Evolutionary conservation across 768 basidiomycete genomes (phyloP), one percentile per base, ranked within the genome.

Genomic region (Kwoniella bestiolae): DNA sequence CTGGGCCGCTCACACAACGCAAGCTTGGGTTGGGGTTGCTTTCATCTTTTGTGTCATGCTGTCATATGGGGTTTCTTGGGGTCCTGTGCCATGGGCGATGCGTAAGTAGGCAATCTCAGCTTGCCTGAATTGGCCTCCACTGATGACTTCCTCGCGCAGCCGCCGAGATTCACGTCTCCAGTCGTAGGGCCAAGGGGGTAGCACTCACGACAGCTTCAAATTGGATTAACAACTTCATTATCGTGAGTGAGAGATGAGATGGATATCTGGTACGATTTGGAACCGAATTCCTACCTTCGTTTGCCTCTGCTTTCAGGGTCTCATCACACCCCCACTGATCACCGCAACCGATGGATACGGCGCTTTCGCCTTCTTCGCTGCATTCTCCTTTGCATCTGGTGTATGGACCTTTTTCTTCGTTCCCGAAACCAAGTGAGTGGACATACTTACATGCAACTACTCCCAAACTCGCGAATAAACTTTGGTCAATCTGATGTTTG

Each of bases 81-180:
- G 49, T 81, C 64, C 34, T 0, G 80, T 88, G 91, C 88, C 87
- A 2, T 93, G 91, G 91, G 87, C 92, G 1, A 85, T 93, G 5
- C 90, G 49, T 51, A 5, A 51, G 49, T 51, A 25, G 25, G 28
- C 18, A n/a, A 5, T 47, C 34, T 35, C 34, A 35, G 34, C 34
- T 12, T n/a, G n/a, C n/a, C n/a, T n/a, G n/a, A n/a, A n/a, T n/a
- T n/a, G n/a, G 49, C 25, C 5, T 51, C 25, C 23, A 23, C 23
- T 12, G 49, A 11, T 25, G 21, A 28, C 16, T 51, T 3, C 5
- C 23, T 25, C 12, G 11, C 5, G 5, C 25, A 51, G 49, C 91
- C 0, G 88, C 86, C 68, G 91, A 93, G 80, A 87, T 94, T 1
- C 91, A 92, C 74, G 87, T 91, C 1, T 82, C 90, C 0, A 89